These are phyloP conservation scores for Gossypium lobatum DNA, from an alignment of 441 rosid species.

Conservation along the genomic window DNA sequence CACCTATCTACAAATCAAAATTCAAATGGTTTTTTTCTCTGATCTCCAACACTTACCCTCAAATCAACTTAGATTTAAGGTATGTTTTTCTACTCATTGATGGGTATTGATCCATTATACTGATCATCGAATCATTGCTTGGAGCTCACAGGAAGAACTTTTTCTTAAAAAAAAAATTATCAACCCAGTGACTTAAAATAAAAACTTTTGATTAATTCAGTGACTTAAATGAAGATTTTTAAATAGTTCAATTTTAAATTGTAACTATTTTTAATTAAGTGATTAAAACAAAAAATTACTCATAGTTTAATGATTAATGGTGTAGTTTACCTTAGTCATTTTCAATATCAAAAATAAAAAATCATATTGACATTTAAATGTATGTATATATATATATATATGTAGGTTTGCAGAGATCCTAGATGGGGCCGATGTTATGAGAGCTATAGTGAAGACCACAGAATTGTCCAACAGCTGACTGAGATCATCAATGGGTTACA, in stretches of 20 bases:
- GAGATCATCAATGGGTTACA: neutral
- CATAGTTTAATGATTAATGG: neutral
- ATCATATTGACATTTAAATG: neutral
- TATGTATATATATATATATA: neutral
- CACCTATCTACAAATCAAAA: no score
- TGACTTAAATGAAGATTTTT: neutral
- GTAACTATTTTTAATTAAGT: neutral
- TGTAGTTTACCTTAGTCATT: neutral
- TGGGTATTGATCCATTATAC: no score
- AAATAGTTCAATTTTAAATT: neutral
- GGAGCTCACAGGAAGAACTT: neutral
- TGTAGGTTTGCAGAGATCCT: conserved; percentile 12
- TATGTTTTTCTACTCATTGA: no score
- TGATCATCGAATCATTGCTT: neutral
- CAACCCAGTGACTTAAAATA: no score
- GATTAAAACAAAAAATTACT: no score
- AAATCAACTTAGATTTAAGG: neutral
- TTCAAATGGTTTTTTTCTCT: neutral
- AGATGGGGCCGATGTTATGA: conserved; percentile 8
- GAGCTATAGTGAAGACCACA: conserved; percentile 8
- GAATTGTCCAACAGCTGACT: conserved; percentile 2
- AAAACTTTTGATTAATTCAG: no score
- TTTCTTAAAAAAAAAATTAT: no score
- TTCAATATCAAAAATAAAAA: neutral
- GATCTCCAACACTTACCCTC: neutral